phyloP scores from a whole-genome alignment of 192 early-diverging fungal genomes.

The Rhizoclosmatium globosum region DNA sequence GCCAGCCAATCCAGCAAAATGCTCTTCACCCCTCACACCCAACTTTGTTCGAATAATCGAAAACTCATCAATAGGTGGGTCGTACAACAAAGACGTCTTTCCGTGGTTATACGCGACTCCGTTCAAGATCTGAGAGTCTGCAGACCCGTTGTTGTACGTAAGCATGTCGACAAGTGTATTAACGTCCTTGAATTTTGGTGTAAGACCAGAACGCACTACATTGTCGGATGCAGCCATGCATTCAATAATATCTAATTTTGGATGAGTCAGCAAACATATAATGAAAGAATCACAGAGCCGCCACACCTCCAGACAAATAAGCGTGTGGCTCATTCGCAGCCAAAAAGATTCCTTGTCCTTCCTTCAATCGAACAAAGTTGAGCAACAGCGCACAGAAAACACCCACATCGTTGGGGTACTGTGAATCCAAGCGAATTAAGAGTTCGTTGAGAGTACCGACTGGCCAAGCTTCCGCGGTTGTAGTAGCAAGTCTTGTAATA shows the following conservation, averaged over 20 bases:
- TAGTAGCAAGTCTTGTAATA: conserved; percentile 51
- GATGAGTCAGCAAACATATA: conserved; percentile 1
- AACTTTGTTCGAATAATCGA: conserved; percentile 76
- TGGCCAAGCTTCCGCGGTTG: not conserved
- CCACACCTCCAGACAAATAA: conserved; percentile 87
- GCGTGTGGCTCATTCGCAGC: conserved; percentile 98
- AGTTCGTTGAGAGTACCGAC: conserved; percentile 63
- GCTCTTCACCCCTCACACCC: conserved; percentile 54
- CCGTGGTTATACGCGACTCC: conserved; percentile 67
- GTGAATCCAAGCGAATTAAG: conserved; percentile 72
- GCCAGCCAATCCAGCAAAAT: conserved; percentile 69
- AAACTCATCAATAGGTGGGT: conserved; percentile 98
- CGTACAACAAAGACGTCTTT: conserved; percentile 69
- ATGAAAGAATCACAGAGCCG: conserved; percentile 7
- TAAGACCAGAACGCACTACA: conserved; percentile 95
- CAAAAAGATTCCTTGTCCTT: conserved; percentile 93
- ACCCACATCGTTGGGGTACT: conserved; percentile 94
- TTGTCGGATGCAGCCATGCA: conserved; percentile 99
- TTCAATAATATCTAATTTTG: conserved; percentile 85
- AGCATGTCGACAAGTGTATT: conserved; percentile 89
- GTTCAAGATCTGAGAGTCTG: conserved; percentile 80
- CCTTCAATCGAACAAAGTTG: conserved; percentile 81
- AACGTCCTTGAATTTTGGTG: conserved; percentile 98
- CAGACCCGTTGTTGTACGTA: conserved; percentile 85
- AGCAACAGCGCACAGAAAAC: conserved; percentile 88